Base-by-base conservation (phyloP, 169 alveolate genomes). In the Besnoitia besnoiti region DNA sequence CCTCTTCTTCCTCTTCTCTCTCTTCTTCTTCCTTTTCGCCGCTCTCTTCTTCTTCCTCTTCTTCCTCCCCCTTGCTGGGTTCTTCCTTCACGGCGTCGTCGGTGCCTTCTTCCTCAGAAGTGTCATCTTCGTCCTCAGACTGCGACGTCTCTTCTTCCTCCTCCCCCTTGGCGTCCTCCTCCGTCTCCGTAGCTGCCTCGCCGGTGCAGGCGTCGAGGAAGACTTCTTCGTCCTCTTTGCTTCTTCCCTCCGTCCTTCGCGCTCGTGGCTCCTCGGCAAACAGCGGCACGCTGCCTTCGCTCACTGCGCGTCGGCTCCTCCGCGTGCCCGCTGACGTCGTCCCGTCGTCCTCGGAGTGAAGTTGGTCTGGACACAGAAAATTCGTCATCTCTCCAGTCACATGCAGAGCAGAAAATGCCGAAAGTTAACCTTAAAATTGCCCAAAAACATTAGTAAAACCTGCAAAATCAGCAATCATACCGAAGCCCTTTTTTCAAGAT, bases 61-160 rank as follows among this genome's bases (percentile, higher is more conserved):
- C 50, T 51, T 93, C 51, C 21, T 88, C 85, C 80, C 14, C 80
- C 76, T 61, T 33, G 76, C 51, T 24, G 84, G 21, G 3, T 12
- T 50, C 76, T n/a, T 61, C 40, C 76, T 61, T 8, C 37, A 24
- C 40, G 12, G 80, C 80, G n/a, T 67, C 44, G 42, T 67, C 44
- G 4, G 42, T n/a, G 80, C n/a, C 80, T 67, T 30, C 44, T 10
- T 77, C 87, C 40, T 19, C 67, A 1, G 67, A 19, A 19, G 67
- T 55, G 27, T 55, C 40, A 51, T 7, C 87, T 37, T 77, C 87
- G 10, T 21, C 61, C 21, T 4, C 87, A 19, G 87, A 37, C 16
- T 8, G 40, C 14, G 40, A 4, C n/a, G 59, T 3, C 46, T 35
- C 46, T 47, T 19, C 44, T 19, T 77, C 37, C 35, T 44, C 40